phyloP scores from a whole-genome alignment of 1,284 basidiomycete species.

The Apiotrichum mycotoxinovorans region DNA sequence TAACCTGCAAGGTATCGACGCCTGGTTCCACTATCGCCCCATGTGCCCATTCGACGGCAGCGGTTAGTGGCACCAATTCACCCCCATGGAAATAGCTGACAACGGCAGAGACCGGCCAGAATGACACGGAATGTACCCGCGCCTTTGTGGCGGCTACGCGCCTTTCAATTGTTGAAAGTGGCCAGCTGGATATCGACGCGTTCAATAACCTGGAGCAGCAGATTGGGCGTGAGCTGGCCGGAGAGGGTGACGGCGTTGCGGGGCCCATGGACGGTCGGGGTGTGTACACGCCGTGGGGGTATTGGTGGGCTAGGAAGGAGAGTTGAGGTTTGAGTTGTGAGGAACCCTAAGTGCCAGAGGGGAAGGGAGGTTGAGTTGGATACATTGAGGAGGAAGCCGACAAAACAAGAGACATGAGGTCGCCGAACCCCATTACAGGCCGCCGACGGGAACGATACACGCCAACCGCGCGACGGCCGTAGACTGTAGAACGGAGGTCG shows the following conservation, averaged over 20 bases:
- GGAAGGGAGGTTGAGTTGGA: not conserved
- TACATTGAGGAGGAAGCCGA: no score
- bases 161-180: constrained; percentile 16
- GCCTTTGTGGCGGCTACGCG: constrained; percentile 11
- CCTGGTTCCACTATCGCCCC: constrained; percentile 13
- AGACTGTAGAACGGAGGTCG: no score
- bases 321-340: no score
- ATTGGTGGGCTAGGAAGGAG: constrained; percentile 25
- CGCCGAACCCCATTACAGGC: no score
- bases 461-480: no score
- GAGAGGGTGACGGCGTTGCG: constrained; percentile 11
- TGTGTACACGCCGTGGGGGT: constrained; percentile 21
- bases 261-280: constrained; percentile 9
- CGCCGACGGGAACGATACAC: no score
- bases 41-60: constrained; percentile 3
- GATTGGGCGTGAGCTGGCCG: constrained; percentile 10
- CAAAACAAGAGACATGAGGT: not conserved
- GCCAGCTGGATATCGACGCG: constrained; percentile 7
- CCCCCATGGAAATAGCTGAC: not conserved
- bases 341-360: no score
- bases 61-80: not conserved
- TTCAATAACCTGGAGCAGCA: constrained; percentile 11
- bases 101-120: not conserved
- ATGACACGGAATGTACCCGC: constrained; percentile 11
- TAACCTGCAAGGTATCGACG: constrained; percentile 3